Evolutionary conservation across 2,329 filamentous ascomycete species (phyloP).

Genomic region (Juglanconis juglandina): DNA sequence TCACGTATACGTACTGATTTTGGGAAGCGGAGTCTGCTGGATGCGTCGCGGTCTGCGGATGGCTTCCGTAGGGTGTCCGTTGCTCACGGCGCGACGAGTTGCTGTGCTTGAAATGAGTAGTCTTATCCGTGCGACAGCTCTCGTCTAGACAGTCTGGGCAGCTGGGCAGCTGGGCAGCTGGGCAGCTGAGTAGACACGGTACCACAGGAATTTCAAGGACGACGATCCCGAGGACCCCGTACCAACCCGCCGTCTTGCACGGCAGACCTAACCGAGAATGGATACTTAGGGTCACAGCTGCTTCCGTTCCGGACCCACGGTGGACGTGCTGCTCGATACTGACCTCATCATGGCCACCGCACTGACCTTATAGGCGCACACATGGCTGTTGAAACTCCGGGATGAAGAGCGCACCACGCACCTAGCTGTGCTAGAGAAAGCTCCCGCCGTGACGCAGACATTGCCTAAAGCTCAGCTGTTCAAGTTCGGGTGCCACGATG

Average conservation of each 20-base stretch:
- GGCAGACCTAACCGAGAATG: background rate
- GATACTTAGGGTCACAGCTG: background rate
- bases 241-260: conserved; percentile 5
- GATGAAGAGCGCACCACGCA: background rate
- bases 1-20: background rate
- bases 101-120: too few relatives aligned
- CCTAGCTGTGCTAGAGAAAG: too few relatives aligned
- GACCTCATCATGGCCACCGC: background rate
- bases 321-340: too few relatives aligned
- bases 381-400: background rate
- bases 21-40: background rate
- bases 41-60: background rate
- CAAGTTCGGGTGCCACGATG: too few relatives aligned
- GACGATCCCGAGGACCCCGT: conserved; percentile 12
- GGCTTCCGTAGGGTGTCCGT: too few relatives aligned
- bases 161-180: background rate
- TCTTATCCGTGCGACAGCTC: too few relatives aligned
- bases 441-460: too few relatives aligned
- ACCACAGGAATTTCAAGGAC: background rate
- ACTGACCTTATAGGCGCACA: background rate
- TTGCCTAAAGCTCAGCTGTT: too few relatives aligned
- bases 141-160: background rate
- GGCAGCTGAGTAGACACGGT: background rate
- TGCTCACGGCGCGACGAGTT: too few relatives aligned
- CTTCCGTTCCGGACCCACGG: background rate